Evolutionary conservation across 352 stramenopile genomes (phyloP), one percentile per base, ranked within the genome.

Genomic region (Phytophthora brassicae): DNA sequence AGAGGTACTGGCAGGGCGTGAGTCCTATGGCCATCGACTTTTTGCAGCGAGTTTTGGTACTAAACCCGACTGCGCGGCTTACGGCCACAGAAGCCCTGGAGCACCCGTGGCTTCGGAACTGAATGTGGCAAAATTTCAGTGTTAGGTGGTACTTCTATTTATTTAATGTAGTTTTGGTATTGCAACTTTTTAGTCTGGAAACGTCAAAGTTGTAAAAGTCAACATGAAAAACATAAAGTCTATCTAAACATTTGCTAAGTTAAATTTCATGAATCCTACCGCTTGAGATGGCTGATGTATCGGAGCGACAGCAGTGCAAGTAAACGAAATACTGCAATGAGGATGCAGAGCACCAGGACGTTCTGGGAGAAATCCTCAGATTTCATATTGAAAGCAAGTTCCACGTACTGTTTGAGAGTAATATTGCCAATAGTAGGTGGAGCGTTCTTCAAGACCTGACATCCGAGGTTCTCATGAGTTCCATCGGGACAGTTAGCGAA

Each of bases 1-100:
- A 74, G 55, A 88, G 85, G 68, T 92, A 92, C 71, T 92, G 83
- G 83, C 55, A 53, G n/a, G 70, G 74, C 53, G 75, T 92, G 41
- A 89, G 81, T 35, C 65, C 71, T 19, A 57, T 74, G 20, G 79
- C 83, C 9, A 75, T 70, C n/a, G 79, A 90, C 51, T 79, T 92
- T 28, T 50, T 90, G 16, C 49, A 78, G 46, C 72, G 75, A 36
- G 68, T 92, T 16, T 75, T 92, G 43, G 72, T 88, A 8, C 8
- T 31, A 8, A 31, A 31, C 26, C 26, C 26, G 26, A 60, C 60
- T 38, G 53, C 64, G 42, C 75, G 82, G 8, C 26, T 31, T 31
- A 31, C 26, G 8, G 26, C 26, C 8, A 8, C 26, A 31, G 26
- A 31, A 31, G 26, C 26, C 4, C 26, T 31, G 26, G 8, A 31